Conservation (phyloP, 441 rosid species). For the Isatis lusitanica region DNA sequence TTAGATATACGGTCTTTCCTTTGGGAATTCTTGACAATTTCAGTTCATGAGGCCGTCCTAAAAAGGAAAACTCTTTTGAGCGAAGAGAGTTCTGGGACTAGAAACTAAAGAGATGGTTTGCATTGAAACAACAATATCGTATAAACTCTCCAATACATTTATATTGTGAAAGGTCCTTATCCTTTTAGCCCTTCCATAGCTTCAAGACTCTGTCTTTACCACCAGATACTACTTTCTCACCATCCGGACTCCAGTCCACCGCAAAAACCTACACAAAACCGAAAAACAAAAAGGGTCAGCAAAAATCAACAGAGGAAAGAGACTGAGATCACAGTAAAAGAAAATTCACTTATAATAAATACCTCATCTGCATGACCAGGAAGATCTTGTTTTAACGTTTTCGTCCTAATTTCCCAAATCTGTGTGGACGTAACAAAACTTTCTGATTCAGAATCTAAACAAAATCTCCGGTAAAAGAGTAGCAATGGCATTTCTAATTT, state of each 20-base stretch:
- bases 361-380: conserved; percentile 99
- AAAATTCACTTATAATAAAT: not conserved
- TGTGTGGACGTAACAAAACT: conserved; percentile 28
- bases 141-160: too few species aligned
- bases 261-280: conserved; percentile 59
- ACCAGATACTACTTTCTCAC: conserved; percentile 96
- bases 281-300: not conserved
- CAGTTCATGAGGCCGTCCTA: too few species aligned
- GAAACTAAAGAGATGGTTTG: too few species aligned
- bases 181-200: conserved; percentile 83
- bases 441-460: not conserved
- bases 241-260: conserved; percentile 99
- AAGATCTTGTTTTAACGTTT: conserved; percentile 86
- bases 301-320: not conserved
- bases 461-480: conserved; percentile 8
- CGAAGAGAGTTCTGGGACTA: too few species aligned
- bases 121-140: too few species aligned
- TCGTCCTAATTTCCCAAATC: conserved; percentile 89
- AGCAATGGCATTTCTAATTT: not conserved
- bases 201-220: conserved; percentile 90
- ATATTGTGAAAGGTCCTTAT: not conserved
- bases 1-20: too few species aligned
- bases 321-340: not conserved
- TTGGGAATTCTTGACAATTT: too few species aligned
- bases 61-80: too few species aligned